Conservation (phyloP, 345 rosid species). For the Ailanthus altissimus region DNA sequence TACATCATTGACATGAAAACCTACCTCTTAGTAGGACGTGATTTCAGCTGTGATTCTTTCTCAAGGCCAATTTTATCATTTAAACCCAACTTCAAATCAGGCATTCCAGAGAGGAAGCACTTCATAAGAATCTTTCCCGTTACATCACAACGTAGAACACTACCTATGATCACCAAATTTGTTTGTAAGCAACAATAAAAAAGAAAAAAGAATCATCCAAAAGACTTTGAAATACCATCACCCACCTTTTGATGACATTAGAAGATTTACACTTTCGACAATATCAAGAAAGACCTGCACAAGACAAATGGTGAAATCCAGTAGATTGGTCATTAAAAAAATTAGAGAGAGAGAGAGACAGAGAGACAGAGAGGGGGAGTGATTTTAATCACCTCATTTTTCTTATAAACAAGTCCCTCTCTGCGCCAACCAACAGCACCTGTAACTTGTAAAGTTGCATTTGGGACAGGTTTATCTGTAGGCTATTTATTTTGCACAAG, state of each 20-base stretch:
- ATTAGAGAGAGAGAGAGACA: slow-evolving; percentile 2
- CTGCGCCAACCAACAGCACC: slow-evolving; percentile 99
- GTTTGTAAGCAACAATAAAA: slow-evolving; percentile 18
- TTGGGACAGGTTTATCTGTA: slow-evolving; percentile 87
- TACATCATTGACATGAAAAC: slow-evolving; percentile 9
- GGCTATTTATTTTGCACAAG: slow-evolving; percentile 45
- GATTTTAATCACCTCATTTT: slow-evolving; percentile 74
- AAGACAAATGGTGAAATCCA: slow-evolving; percentile 24
- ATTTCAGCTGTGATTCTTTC: slow-evolving; percentile 94
- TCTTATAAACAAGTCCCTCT: slow-evolving; percentile 94
- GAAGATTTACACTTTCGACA: slow-evolving; percentile 98
- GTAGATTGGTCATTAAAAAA: slow-evolving; percentile 10
- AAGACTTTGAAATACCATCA: slow-evolving; percentile 15
- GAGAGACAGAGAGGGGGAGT: background rate
- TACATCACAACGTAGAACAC: slow-evolving; percentile 94
- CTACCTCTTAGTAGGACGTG: slow-evolving; percentile 95
- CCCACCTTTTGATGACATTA: slow-evolving; percentile 96
- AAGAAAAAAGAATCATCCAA: background rate
- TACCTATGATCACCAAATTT: slow-evolving; percentile 53
- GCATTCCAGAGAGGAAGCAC: slow-evolving; percentile 99
- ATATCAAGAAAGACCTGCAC: slow-evolving; percentile 94
- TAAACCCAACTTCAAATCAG: slow-evolving; percentile 97
- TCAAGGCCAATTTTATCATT: slow-evolving; percentile 99
- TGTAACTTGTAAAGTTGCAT: slow-evolving; percentile 98
- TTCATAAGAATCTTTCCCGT: slow-evolving; percentile 97